A percentile compares a stretch with the other conserved stretches of the same genome.
Evolutionary conservation across 441 rosid species (phyloP).

Genomic region (Populus hybrid): DNA sequence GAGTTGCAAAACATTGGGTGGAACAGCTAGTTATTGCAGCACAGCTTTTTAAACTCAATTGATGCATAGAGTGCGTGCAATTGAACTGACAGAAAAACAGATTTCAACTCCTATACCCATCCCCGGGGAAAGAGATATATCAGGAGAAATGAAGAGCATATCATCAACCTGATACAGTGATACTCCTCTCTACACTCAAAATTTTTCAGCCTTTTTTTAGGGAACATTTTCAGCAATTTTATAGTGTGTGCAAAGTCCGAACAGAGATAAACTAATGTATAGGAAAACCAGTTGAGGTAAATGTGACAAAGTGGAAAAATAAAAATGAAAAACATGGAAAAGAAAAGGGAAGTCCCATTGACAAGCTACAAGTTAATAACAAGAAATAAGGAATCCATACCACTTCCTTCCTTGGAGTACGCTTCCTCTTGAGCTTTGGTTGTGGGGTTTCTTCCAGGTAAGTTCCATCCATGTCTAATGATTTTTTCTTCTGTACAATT

Average conservation of each 20-base stretch:
- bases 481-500: conserved; percentile 35
- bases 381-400: conserved; percentile 25
- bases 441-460: conserved; percentile 33
- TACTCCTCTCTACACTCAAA: not conserved
- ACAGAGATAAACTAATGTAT: not conserved
- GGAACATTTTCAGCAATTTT: not conserved
- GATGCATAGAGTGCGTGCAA: not conserved
- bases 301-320: not conserved
- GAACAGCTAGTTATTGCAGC: not conserved
- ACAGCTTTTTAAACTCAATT: not conserved
- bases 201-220: not conserved
- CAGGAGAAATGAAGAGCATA: conserved; percentile 1
- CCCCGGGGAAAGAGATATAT: conserved; percentile 1
- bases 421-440: conserved; percentile 38
- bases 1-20: conserved; percentile 1
- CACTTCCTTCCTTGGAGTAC: conserved; percentile 44
- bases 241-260: not conserved
- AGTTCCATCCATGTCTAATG: conserved; percentile 23
- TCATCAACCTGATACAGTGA: not conserved
- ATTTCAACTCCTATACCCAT: not conserved
- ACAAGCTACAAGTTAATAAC: conserved; percentile 4
- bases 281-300: not conserved
- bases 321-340: not conserved
- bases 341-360: not conserved
- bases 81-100: not conserved